phyloP scores from a whole-genome alignment of 2,329 filamentous ascomycete genomes.

The Xylariaceae sp. region DNA sequence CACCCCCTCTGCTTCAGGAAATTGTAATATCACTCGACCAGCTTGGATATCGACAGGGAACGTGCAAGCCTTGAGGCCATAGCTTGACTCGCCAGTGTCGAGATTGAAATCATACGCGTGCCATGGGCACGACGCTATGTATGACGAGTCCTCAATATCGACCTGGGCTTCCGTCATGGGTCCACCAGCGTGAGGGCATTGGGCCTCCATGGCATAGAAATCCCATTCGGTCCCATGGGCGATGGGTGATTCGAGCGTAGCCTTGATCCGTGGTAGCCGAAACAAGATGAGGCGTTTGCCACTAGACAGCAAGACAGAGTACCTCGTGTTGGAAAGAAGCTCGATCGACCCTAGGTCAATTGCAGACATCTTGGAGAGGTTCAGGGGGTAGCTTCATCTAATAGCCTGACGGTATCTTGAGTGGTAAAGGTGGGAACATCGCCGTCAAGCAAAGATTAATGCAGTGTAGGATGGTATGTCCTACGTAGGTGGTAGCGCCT shows the following conservation, averaged over 20 bases:
- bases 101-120: conserved; percentile 50
- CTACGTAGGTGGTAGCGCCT: too few species aligned
- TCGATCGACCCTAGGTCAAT: conserved; percentile 31
- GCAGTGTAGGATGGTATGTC: too few species aligned
- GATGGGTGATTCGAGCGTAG: conserved; percentile 24
- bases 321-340: conserved; percentile 38
- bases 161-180: conserved; percentile 45
- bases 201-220: conserved; percentile 47
- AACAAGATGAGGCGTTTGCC: conserved; percentile 45
- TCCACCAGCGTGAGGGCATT: conserved; percentile 45
- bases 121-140: conserved; percentile 46
- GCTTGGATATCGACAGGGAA: conserved; percentile 39
- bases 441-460: background rate
- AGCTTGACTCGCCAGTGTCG: conserved; percentile 46
- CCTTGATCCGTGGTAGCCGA: conserved; percentile 40
- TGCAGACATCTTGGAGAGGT: conserved; percentile 23
- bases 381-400: background rate
- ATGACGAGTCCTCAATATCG: conserved; percentile 47
- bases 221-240: conserved; percentile 40
- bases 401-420: background rate
- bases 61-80: conserved; percentile 45
- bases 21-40: conserved; percentile 35
- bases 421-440: too few species aligned
- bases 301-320: conserved; percentile 41
- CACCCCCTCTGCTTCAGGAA: conserved; percentile 25